Evolutionary conservation across 768 basidiomycete genomes (phyloP), one percentile per base, ranked within the genome.

Genomic region (Naematelia encephala): DNA sequence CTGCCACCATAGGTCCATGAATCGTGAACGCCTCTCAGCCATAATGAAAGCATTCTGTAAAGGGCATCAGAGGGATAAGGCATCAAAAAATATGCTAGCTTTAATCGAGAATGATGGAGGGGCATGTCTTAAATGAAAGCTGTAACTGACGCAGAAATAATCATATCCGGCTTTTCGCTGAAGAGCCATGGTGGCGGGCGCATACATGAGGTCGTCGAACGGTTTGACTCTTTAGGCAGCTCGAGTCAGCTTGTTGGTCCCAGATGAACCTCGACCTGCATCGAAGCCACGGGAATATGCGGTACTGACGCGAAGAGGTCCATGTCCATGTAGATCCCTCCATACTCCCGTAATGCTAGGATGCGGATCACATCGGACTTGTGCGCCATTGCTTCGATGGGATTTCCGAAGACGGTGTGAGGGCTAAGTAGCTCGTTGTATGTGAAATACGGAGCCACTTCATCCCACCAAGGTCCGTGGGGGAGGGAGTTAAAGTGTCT

Each of bases 131-230:
- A n/a, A n/a, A n/a, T n/a, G n/a, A n/a, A n/a, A n/a, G 0, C n/a
- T n/a, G n/a, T n/a, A n/a, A 8, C 46, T 48, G n/a, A 48, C 46
- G 46, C 11, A 11, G 46, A 48, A 48, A 8, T 48, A 22, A n/a
- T n/a, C n/a, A 21, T 48, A 5, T 48, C 23, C 46, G 8, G 46
- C 11, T 48, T 8, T 16, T 8, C 46, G 46, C 46, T 48, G 46
- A 22, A 48, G 21, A 8, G 11, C 46, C 46, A 48, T 48, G 19
- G 46, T 48, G 5, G 21, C 5, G n/a, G 46, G 46, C 8, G 46
- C 46, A 21, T 48, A 48, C 46, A 48, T 48, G 10, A 48, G 46
- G 5, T 48, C 46, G 23, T 48, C 46, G 46, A 48, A 21, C n/a
- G 46, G 46, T 21, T 48, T 48, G 5, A 48, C n/a, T 48, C 11